Base-by-base conservation (phyloP, 1,284 basidiomycete species). In the Neolentinus lepideus region DNA sequence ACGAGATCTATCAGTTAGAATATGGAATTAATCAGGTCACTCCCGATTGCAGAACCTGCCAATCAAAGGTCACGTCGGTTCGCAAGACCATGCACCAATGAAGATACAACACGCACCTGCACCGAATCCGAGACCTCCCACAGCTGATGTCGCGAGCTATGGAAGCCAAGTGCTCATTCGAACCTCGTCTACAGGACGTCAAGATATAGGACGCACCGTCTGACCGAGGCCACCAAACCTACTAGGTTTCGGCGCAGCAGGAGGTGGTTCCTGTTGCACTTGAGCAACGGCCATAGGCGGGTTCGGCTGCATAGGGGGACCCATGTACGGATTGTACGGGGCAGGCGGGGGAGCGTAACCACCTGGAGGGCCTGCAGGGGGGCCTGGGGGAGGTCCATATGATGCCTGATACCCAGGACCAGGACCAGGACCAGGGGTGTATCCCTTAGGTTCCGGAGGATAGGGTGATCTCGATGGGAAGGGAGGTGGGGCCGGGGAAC, bases 111-210 rank as follows among this genome's bases (percentile, higher is more conserved):
- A 50, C 69, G 59, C 71, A 71, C 79, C 79, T 54, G 80, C 84
- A 61, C 86, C 85, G 59, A 88, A 88, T 10, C 86, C 86, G 54
- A 83, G 78, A 65, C 87, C 87, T 47, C 85, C 85, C 2, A 77
- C 86, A 46, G 86, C 85, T 48, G 83, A 79, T 50, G 47, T 50
- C 22, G 47, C 47, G 12, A 43, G 38, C 38, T 43, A 6, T 43
- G 16, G n/a, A 21, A 43, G 3, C 12, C 8, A 4, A 16, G 19
- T n/a, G 38, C 12, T 79, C 75, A 4, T 83, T 84, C 72, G 87
- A 76, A n/a, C n/a, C 83, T 84, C 56, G 57, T 33, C 51, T 35
- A 8, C 46, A 33, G 52, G 54, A 12, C 52, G 31, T 51, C 21
- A 51, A 38, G 14, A 35, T 43, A 51, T 3, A 16, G 31, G 21